Conservation (phyloP, 2,329 filamentous ascomycete genomes). For the Sarocladiaceae sp. region DNA sequence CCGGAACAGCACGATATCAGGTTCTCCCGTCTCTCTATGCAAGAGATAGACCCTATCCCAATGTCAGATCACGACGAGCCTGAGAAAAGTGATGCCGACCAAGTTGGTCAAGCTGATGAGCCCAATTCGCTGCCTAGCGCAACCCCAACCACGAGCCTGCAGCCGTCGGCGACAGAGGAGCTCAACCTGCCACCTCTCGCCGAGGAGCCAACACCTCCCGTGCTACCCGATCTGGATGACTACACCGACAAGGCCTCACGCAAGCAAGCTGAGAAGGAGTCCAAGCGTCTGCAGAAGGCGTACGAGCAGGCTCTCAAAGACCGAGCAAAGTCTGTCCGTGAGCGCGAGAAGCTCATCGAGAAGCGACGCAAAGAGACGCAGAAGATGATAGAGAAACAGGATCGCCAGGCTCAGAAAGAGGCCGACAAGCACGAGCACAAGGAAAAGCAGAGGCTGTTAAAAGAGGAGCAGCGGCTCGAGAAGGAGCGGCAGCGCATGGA, state of each 20-base stretch:
- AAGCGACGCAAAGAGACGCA: slow-evolving; percentile 42
- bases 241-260: slow-evolving; percentile 59
- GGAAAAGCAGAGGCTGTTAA: slow-evolving; percentile 26
- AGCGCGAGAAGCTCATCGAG: slow-evolving; percentile 54
- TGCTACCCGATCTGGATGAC: slow-evolving; percentile 45
- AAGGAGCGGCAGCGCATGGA: slow-evolving; percentile 23
- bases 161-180: slow-evolving; percentile 1
- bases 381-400: slow-evolving; percentile 34
- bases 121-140: no score
- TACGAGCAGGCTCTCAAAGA: slow-evolving; percentile 63
- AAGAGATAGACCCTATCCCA: slow-evolving; percentile 33
- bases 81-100: no score
- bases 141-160: slow-evolving; percentile 1
- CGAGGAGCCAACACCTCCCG: slow-evolving; percentile 39
- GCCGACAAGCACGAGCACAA: slow-evolving; percentile 20
- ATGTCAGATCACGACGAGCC: slow-evolving; percentile 21
- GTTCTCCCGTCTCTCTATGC: slow-evolving; percentile 21
- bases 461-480: slow-evolving; percentile 22
- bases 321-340: slow-evolving; percentile 56
- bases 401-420: slow-evolving; percentile 26
- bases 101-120: no score
- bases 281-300: slow-evolving; percentile 53
- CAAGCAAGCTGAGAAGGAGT: slow-evolving; percentile 64
- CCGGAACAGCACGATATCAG: neutral
- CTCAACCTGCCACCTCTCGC: slow-evolving; percentile 36